A percentile compares a stretch with the other conserved stretches of the same genome.
These are phyloP conservation scores for Yarrowia porcina DNA, from an alignment of 805 yeast genomes.

Conservation along the genomic window DNA sequence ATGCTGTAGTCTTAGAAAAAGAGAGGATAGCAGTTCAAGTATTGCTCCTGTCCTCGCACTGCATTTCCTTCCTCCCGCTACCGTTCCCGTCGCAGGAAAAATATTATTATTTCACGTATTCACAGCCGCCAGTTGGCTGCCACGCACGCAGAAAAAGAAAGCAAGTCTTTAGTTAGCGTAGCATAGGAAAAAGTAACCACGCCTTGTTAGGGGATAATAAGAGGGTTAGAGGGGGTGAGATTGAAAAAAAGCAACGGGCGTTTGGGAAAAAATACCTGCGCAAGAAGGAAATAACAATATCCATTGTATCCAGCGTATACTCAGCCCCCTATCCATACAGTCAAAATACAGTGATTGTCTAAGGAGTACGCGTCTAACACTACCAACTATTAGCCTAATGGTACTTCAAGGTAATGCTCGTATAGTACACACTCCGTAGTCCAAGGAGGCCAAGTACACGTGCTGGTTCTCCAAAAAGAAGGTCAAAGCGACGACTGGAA, in stretches of 20 bases:
- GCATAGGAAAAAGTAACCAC: neutral
- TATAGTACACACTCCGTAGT: no score
- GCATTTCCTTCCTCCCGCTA: no score
- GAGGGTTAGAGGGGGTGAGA: neutral
- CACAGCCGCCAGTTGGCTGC: neutral
- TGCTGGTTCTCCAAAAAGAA: neutral
- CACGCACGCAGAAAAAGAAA: neutral
- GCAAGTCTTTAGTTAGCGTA: neutral
- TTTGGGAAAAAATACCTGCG: neutral
- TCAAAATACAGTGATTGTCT: no score
- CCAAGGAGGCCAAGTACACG: no score
- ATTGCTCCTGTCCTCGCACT: no score
- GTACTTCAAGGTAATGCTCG: no score
- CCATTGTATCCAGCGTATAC: no score
- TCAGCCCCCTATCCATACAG: no score
- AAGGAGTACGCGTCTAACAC: no score
- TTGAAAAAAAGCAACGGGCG: neutral
- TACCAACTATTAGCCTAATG: no score
- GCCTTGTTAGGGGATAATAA: neutral
- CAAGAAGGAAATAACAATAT: neutral
- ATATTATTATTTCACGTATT: neutral
- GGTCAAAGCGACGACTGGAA: neutral
- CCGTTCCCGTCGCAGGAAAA: neutral
- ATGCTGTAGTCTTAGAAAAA: no score
- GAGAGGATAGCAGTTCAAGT: no score